Conservation (phyloP, 2,329 filamentous ascomycete genomes). For the Dissoconium aciculare region DNA sequence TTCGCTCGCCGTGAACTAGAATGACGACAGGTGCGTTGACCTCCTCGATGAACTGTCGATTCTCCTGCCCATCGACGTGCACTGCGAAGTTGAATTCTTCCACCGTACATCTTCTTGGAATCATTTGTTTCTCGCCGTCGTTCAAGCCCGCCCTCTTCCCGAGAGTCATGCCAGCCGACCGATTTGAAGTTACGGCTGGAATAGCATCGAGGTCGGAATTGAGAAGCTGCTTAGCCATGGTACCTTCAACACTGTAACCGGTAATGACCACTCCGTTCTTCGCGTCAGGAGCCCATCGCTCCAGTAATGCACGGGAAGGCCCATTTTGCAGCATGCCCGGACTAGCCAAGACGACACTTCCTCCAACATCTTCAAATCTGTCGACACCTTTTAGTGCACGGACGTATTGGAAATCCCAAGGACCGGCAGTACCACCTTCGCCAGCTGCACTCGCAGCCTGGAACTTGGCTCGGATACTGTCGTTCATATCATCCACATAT, state of each 20-base stretch:
- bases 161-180: slow-evolving; percentile 13
- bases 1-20: slow-evolving; percentile 88
- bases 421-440: slow-evolving; percentile 56
- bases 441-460: slow-evolving; percentile 70
- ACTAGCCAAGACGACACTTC: slow-evolving; percentile 92
- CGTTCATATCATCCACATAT: slow-evolving; percentile 96
- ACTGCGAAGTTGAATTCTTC: slow-evolving; percentile 93
- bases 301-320: slow-evolving; percentile 79
- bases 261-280: slow-evolving; percentile 98
- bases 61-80: slow-evolving; percentile 91
- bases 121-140: slow-evolving; percentile 69
- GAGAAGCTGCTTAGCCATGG: slow-evolving; percentile 92
- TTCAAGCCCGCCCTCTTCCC: slow-evolving; percentile 30
- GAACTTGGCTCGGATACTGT: slow-evolving; percentile 95
- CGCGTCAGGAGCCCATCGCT: slow-evolving; percentile 89
- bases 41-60: slow-evolving; percentile 92
- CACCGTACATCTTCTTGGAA: slow-evolving; percentile 80
- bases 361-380: slow-evolving; percentile 86
- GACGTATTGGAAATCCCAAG: slow-evolving; percentile 95
- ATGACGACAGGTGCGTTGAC: slow-evolving; percentile 87
- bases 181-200: slow-evolving; percentile 68
- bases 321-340: slow-evolving; percentile 98
- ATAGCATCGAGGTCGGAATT: slow-evolving; percentile 81
- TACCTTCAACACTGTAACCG: slow-evolving; percentile 94
- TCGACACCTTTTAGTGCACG: slow-evolving; percentile 84